Evolutionary conservation across 805 yeast genomes (phyloP), one percentile per base, ranked within the genome.

Genomic region (Wickerhamiella kazuoi): DNA sequence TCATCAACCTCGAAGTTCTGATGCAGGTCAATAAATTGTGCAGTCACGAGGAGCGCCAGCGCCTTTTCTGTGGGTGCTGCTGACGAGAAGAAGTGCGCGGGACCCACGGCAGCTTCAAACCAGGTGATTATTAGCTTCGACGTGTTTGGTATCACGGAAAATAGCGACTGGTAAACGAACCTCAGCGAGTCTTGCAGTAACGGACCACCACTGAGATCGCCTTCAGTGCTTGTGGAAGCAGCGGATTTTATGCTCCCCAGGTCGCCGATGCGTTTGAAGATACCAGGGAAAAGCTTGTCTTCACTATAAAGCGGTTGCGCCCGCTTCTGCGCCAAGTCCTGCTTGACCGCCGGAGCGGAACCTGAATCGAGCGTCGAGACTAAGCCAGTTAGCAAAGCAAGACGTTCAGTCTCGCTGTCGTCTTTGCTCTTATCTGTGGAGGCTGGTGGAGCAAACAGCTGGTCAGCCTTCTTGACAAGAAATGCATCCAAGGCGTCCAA

Each of bases 21-120:
- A 19, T 48, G 45, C 9, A 53, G 39, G 23, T 55, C 53, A 8
- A 57, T 33, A 32, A 56, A 48, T 35, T 53, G 54, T n/a, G 42
- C 42, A 30, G 44, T 41, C 13, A 43, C 38, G 7, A 50, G 43
- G 11, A 43, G 35, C 19, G 37, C 44, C 26, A 47, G 44, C 3
- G 48, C 45, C 20, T 35, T 33, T 13, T 30, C 14, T 2, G 23
- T 18, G 20, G 28, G 19, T 2, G 14, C 13, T 14, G 16, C 28
- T 13, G 8, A 21, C 11, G 29, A 30, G 21, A 39, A 35, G 14
- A 3, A 19, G 4, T 20, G 19, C 6, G 35, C 30, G 2, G 37
- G 37, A 15, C 16, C 30, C 17, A 35, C 35, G 8, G 33, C 35
- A 13, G 28, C 19, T 21, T 45, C 31, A 31, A 50, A 38, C 48